Base-by-base conservation (phyloP, 306 rosid genomes). In the Senna tora region DNA sequence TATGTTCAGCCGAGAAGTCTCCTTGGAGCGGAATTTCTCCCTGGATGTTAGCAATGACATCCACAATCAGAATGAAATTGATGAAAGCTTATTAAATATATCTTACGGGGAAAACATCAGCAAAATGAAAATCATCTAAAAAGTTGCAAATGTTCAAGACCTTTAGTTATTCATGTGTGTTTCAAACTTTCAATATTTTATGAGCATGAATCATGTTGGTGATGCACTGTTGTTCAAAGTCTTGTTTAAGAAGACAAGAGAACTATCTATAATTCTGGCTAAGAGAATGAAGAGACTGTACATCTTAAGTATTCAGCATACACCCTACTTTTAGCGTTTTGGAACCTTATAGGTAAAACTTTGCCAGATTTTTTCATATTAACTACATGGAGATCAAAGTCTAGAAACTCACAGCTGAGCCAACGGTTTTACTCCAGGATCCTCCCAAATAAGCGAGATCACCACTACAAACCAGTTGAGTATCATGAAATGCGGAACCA, bases 11-110 rank as follows among this genome's bases (percentile, higher is more conserved):
- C 62, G 98, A 91, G 80, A 94, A 94, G 84, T 91, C 96, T 62
- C 98, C 98, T 80, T 94, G 98, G 19, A 94, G 93, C 0, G 97
- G 96, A 79, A 93, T 71, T 73, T 94, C 98, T 73, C 98, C 97
- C 98, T 94, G 92, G 53, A 82, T 51, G 43, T 74, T 51, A 62
- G 43, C 72, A 69, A 54, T 68, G 62, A 68, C 6, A 74, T 73
- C n/a, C 67, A 58, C 16, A 58, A 45, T 79, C 54, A 75, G 50
- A 77, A 68, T 46, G 58, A 67, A 8, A 57, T 63, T 59, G 71
- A 74, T 49, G 79, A 78, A 73, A 58, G 65, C 20, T 68, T 8
- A 41, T 42, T 42, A 56, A 56, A 70, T 42, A 46, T 62, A 61
- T 12, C 69, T 36, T 14, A 69, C 1, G 32, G 67, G 66, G n/a